A percentile compares a stretch with the other conserved stretches of the same genome.
These are phyloP conservation scores for Casaregolazyma lundiana DNA, from an alignment of 1,139 yeast species.

Conservation along the genomic window DNA sequence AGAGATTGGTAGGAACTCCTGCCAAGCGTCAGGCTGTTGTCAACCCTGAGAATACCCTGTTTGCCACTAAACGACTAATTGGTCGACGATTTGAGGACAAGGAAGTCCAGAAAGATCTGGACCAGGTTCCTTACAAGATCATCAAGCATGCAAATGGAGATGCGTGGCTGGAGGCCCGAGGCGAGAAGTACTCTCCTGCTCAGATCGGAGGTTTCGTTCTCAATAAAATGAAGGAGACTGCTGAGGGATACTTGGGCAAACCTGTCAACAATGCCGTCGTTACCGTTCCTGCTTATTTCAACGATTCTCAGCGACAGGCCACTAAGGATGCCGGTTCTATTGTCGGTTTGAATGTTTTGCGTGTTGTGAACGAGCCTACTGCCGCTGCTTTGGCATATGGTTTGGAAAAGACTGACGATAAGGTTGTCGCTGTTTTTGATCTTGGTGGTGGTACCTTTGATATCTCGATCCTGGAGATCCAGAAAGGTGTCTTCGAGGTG, in stretches of 20 bases:
- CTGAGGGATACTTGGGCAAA: conserved; percentile 92
- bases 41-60: conserved; percentile 95
- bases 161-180: conserved; percentile 98
- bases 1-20: conserved; percentile 95
- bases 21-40: conserved; percentile 99
- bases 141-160: conserved; percentile 96
- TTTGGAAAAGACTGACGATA: conserved; percentile 74
- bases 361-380: conserved; percentile 97
- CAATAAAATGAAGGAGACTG: conserved; percentile 96
- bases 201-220: conserved; percentile 99
- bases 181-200: conserved; percentile 84
- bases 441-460: conserved; percentile 90
- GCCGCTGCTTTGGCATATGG: conserved; percentile 99
- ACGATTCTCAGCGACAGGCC: conserved; percentile 97
- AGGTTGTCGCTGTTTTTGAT: conserved; percentile 79
- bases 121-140: conserved; percentile 96
- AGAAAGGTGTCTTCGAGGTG: conserved; percentile 85
- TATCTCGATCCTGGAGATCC: conserved; percentile 78
- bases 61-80: conserved; percentile 97
- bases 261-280: conserved; percentile 92
- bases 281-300: conserved; percentile 96
- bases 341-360: conserved; percentile 92
- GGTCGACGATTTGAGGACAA: conserved; percentile 96
- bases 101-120: conserved; percentile 95
- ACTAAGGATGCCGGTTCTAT: conserved; percentile 98